Conservation (phyloP, 2,329 filamentous ascomycete species). For the Beauveria varroae region DNA sequence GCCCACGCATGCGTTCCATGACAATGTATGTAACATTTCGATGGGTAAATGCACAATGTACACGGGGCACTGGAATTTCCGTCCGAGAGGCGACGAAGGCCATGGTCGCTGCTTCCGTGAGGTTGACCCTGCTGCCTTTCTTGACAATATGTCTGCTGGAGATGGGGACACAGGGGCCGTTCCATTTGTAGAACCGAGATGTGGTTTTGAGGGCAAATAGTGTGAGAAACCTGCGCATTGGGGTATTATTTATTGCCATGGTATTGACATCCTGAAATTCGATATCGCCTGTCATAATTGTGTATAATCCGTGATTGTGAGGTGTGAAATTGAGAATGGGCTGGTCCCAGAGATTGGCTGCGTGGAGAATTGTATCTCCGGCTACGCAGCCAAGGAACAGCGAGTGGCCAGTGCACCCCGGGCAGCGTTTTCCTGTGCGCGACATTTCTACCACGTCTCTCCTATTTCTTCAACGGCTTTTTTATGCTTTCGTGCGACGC, state of each 20-base stretch:
- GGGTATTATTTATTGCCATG: background rate
- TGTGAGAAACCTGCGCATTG: background rate
- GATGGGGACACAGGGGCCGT: slow-evolving; percentile 4
- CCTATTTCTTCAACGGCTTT: no score
- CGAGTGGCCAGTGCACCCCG: no score
- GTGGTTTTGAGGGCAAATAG: slow-evolving; percentile 2
- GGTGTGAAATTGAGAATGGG: no score
- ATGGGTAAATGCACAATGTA: slow-evolving; percentile 18
- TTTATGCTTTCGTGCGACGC: no score
- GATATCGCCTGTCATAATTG: no score
- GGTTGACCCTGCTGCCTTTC: slow-evolving; percentile 8
- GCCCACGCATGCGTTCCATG: slow-evolving; percentile 20
- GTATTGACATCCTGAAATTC: background rate
- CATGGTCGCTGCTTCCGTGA: slow-evolving; percentile 23
- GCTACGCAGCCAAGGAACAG: no score
- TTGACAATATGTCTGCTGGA: slow-evolving; percentile 1
- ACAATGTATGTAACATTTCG: slow-evolving; percentile 19
- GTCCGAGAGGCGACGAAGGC: slow-evolving; percentile 22
- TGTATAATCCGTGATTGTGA: no score
- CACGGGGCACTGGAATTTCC: slow-evolving; percentile 21
- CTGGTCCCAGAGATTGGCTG: no score
- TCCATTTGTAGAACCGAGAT: background rate
- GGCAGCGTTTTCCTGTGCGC: no score
- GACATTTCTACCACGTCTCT: no score
- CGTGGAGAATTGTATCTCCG: no score